phyloP scores from a whole-genome alignment of 2,329 filamentous ascomycete genomes.

The Venturia aucupariae region DNA sequence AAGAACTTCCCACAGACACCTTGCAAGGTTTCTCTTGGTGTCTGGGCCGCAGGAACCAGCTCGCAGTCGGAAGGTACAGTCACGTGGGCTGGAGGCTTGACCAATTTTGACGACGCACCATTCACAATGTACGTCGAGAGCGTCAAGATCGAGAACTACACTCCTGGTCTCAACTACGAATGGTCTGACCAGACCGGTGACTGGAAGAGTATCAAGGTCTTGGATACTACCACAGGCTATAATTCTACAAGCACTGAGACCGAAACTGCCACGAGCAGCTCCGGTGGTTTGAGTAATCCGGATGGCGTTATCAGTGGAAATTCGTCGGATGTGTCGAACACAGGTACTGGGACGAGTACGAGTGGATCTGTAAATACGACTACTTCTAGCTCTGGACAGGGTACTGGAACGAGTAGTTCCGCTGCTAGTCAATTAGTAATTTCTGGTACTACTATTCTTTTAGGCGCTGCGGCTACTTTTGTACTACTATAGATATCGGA shows the following conservation, averaged over 20 bases:
- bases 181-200: conserved; percentile 40
- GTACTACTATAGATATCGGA: too few species aligned
- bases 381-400: neutral
- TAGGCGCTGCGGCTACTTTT: neutral
- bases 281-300: neutral
- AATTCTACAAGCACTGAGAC: conserved; percentile 13
- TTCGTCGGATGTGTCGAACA: neutral
- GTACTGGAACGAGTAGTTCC: neutral
- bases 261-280: conserved; percentile 24
- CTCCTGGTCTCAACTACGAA: conserved; percentile 41
- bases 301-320: neutral
- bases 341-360: neutral
- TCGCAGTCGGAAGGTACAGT: conserved; percentile 47
- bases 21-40: conserved; percentile 46
- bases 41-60: conserved; percentile 40
- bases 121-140: conserved; percentile 44
- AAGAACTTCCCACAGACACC: conserved; percentile 67
- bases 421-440: neutral
- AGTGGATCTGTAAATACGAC: neutral
- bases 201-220: conserved; percentile 23
- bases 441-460: neutral
- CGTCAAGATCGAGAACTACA: conserved; percentile 44
- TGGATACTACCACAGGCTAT: conserved; percentile 13
- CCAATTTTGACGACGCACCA: conserved; percentile 37
- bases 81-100: conserved; percentile 56